Conservation (phyloP, 768 basidiomycete genomes). For the Ramaria sp. region DNA sequence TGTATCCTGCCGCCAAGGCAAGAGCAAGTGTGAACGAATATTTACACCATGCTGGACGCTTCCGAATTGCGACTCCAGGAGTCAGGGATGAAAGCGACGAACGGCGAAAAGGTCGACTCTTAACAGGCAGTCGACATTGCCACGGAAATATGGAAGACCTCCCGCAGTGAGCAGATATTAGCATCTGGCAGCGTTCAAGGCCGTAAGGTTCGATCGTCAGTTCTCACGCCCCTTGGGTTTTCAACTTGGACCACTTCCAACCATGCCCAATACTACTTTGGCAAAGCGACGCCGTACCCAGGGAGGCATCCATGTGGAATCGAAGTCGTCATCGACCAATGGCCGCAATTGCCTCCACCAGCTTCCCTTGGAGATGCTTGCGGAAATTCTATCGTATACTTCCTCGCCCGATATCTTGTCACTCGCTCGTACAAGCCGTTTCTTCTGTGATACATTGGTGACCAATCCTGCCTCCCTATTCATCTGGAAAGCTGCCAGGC, state of each 20-base stretch:
- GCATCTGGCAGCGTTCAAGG: neutral
- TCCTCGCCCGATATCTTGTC: slow-evolving; percentile 49
- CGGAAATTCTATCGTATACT: slow-evolving; percentile 47
- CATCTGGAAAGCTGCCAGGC: slow-evolving; percentile 51
- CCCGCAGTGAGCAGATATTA: neutral
- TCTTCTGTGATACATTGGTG: slow-evolving; percentile 39
- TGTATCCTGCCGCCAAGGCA: neutral
- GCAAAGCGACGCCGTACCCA: too few species aligned
- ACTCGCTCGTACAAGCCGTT: slow-evolving; percentile 46
- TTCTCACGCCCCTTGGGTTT: neutral
- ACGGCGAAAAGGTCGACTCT: neutral
- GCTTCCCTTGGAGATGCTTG: slow-evolving; percentile 56
- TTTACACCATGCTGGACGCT: neutral
- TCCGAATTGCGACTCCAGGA: neutral
- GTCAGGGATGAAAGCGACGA: neutral
- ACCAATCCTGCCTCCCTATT: slow-evolving; percentile 31
- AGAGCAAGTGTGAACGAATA: neutral
- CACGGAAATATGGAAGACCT: neutral
- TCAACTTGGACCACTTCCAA: neutral
- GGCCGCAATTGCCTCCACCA: neutral
- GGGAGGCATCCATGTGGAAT: too few species aligned
- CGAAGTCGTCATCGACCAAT: neutral
- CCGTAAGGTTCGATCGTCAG: neutral
- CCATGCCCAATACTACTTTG: neutral
- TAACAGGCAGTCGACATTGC: slow-evolving; percentile 1